A percentile compares a stretch with the other conserved stretches of the same genome.
These are phyloP conservation scores for Cucurbita argyrosperma DNA, from an alignment of 306 rosid species.

Conservation along the genomic window DNA sequence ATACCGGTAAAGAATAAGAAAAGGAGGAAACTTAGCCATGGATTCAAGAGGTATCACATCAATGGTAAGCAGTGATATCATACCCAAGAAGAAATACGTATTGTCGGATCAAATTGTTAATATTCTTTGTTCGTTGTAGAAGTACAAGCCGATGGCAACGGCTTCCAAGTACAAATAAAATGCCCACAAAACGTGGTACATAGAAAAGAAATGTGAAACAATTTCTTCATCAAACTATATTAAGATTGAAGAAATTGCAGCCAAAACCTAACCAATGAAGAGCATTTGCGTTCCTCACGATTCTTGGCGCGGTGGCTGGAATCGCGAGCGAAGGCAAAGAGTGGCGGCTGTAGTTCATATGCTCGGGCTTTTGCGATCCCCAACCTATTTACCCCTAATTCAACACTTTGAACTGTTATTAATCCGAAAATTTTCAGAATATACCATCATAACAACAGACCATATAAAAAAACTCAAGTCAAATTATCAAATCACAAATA, in stretches of 20 bases:
- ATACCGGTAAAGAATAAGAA: too few species aligned
- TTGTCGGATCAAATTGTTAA: conserved; percentile 88
- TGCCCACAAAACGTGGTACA: conserved; percentile 63
- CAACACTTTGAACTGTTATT: too few species aligned
- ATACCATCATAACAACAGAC: too few species aligned
- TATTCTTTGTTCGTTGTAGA: conserved; percentile 73
- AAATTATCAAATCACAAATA: too few species aligned
- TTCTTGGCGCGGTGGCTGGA: too few species aligned
- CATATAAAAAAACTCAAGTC: too few species aligned
- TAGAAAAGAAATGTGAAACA: neutral
- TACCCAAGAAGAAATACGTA: conserved; percentile 83
- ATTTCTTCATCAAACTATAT: neutral
- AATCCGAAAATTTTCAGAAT: too few species aligned
- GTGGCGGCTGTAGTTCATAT: too few species aligned
- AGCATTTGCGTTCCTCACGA: neutral
- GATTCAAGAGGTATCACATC: neutral
- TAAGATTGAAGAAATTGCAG: neutral
- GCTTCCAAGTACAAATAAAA: conserved; percentile 87
- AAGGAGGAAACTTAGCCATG: too few species aligned
- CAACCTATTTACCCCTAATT: too few species aligned
- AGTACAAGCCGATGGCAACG: conserved; percentile 67
- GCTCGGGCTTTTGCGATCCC: too few species aligned
- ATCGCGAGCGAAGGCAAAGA: too few species aligned
- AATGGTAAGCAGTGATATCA: neutral
- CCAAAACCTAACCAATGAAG: neutral